Conservation (phyloP, 139 green algal genomes). For the Spirogloea muscicola region DNA sequence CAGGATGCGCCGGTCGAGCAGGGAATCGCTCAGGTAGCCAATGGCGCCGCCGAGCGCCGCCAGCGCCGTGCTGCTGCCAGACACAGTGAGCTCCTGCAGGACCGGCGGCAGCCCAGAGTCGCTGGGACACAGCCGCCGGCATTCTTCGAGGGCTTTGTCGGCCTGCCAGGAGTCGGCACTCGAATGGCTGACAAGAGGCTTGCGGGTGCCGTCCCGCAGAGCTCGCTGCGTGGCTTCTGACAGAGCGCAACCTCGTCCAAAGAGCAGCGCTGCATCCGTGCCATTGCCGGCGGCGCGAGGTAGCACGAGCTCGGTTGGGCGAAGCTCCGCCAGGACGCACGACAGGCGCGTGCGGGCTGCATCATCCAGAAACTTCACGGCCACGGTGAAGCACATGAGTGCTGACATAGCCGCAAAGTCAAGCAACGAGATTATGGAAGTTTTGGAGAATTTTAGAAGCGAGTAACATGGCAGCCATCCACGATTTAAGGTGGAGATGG, state of each 20-base stretch:
- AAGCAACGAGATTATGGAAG: no score
- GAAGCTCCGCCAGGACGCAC: conserved; percentile 60
- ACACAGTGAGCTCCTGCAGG: conserved; percentile 7
- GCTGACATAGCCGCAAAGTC: no score
- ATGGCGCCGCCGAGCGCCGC: conserved; percentile 37
- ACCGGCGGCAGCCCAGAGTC: neutral
- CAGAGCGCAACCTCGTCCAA: conserved; percentile 55
- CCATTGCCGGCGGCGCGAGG: conserved; percentile 52
- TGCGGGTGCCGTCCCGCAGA: conserved; percentile 34
- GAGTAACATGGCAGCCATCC: no score
- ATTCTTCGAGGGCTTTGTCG: neutral
- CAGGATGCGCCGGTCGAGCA: conserved; percentile 77
- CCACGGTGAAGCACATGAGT: no score
- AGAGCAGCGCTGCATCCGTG: no score
- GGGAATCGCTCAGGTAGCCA: conserved; percentile 56
- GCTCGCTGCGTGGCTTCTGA: conserved; percentile 45
- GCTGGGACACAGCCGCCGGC: neutral
- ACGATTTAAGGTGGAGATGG: no score
- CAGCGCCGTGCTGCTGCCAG: neutral
- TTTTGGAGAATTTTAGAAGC: no score
- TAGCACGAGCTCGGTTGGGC: conserved; percentile 80
- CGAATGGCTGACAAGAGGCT: conserved; percentile 11
- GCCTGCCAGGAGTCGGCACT: conserved; percentile 13
- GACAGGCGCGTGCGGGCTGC: conserved; percentile 50
- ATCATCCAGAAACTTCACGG: conserved; percentile 66